phyloP scores from a whole-genome alignment of 2,329 filamentous ascomycete species.

The Ramularia collo-cygni region DNA sequence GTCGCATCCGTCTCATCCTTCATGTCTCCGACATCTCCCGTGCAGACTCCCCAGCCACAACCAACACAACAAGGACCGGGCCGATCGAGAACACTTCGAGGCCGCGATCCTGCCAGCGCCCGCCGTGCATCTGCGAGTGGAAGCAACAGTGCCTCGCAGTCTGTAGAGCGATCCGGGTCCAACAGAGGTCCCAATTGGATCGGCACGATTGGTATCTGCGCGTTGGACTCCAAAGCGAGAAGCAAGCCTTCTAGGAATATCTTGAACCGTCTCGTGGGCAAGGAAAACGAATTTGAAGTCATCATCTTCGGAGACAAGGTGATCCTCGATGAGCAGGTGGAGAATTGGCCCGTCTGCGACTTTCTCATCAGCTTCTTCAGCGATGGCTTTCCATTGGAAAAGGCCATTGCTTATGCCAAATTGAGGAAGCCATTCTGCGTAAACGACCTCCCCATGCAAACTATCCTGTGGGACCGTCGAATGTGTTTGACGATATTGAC shows the following conservation, averaged over 20 bases:
- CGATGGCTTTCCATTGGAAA: constrained; percentile 92
- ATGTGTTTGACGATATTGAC: constrained; percentile 84
- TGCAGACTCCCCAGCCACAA: constrained; percentile 5
- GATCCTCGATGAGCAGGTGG: constrained; percentile 91
- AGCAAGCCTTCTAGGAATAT: constrained; percentile 98
- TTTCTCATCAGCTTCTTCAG: constrained; percentile 98
- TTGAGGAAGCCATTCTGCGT: constrained; percentile 93
- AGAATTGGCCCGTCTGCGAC: constrained; percentile 94
- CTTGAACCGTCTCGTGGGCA: constrained; percentile 80
- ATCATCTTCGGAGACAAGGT: constrained; percentile 98
- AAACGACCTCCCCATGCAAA: constrained; percentile 96
- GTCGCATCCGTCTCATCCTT: constrained; percentile 76
- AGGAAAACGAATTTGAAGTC: constrained; percentile 90
- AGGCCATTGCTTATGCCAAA: constrained; percentile 91
- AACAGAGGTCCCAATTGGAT: constrained; percentile 47
- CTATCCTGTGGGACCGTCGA: constrained; percentile 90
- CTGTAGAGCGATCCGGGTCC: constrained; percentile 58
- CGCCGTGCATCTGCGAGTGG: constrained; percentile 69
- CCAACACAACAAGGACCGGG: background rate
- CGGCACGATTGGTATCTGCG: constrained; percentile 82
- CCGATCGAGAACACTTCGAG: constrained; percentile 32
- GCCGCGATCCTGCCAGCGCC: constrained; percentile 51
- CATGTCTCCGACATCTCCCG: constrained; percentile 56
- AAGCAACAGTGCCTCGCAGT: constrained; percentile 72
- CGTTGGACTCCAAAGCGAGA: constrained; percentile 87